phyloP scores from a whole-genome alignment of 2,329 filamentous ascomycete genomes.

The Colletotrichum sp. region DNA sequence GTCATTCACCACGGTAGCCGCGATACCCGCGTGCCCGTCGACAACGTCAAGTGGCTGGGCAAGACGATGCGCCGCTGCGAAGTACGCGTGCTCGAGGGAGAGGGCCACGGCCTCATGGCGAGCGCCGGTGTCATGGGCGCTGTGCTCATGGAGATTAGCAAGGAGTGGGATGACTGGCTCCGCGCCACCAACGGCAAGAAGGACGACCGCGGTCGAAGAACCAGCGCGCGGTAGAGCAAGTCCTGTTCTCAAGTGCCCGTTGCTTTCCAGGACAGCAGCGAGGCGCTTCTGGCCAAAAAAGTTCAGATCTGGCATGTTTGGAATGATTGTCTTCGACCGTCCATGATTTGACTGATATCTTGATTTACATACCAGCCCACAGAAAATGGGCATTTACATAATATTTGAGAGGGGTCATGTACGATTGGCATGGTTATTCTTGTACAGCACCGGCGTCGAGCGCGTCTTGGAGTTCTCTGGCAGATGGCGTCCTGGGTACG shows the following conservation, averaged over 20 bases:
- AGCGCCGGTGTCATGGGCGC: slow-evolving; percentile 91
- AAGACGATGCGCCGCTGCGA: slow-evolving; percentile 94
- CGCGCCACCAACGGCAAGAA: slow-evolving; percentile 51
- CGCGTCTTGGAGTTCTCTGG: background rate
- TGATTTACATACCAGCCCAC: background rate
- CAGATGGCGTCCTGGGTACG: background rate
- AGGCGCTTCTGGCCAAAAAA: background rate
- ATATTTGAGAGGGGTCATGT: background rate
- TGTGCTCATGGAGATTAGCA: slow-evolving; percentile 92
- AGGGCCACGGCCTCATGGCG: slow-evolving; percentile 96
- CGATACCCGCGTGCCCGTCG: slow-evolving; percentile 90
- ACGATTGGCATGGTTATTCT: background rate
- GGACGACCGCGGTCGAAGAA: slow-evolving; percentile 18
- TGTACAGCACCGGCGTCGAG: slow-evolving; percentile 8
- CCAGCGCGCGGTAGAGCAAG: background rate
- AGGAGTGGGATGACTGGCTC: slow-evolving; percentile 92
- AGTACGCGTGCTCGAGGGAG: slow-evolving; percentile 86
- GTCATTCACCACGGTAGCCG: slow-evolving; percentile 94
- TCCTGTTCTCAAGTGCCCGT: background rate
- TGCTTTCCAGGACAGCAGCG: background rate
- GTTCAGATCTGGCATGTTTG: background rate
- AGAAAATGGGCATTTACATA: background rate
- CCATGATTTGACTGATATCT: background rate
- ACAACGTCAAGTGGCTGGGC: slow-evolving; percentile 94
- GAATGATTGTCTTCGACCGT: background rate